phyloP scores from a whole-genome alignment of 257 asterid genomes.

The Solanum medicagineum region DNA sequence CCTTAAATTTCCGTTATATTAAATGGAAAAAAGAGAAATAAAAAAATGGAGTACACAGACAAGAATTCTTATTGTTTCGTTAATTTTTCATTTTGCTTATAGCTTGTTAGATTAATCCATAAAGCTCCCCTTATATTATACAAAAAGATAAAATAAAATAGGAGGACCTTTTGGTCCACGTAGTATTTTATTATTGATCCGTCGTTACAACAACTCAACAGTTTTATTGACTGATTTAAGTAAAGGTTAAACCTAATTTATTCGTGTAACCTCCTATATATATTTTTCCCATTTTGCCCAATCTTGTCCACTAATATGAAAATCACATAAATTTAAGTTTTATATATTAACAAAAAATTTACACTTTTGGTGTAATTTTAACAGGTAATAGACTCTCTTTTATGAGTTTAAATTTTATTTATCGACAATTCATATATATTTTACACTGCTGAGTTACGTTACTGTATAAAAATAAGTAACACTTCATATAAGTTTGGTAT shows the following conservation, averaged over 20 bases:
- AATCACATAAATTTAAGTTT: neutral
- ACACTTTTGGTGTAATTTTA: neutral
- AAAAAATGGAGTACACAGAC: too few species aligned
- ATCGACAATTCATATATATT: neutral
- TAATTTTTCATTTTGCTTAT: neutral
- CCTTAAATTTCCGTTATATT: too few species aligned
- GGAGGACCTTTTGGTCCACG: neutral
- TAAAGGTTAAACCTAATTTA: constrained; percentile 9
- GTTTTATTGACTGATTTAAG: constrained; percentile 19
- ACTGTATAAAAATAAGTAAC: neutral
- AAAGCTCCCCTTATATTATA: neutral
- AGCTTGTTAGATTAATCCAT: neutral
- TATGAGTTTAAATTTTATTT: neutral
- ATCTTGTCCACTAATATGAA: neutral
- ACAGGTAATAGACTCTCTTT: neutral
- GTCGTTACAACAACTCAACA: constrained; percentile 20
- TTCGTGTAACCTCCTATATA: constrained; percentile 9
- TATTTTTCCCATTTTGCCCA: neutral
- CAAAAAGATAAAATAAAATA: neutral
- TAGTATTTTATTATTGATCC: neutral
- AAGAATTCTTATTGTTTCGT: neutral
- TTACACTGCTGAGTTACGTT: neutral
- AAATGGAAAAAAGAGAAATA: too few species aligned
- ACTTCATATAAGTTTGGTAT: neutral
- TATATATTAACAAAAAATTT: neutral